Percentiles rank a stretch among this genome's conserved stretches.
Conservation (phyloP, 495 filamentous ascomycete genomes). For the Daldinia caldariorum region DNA sequence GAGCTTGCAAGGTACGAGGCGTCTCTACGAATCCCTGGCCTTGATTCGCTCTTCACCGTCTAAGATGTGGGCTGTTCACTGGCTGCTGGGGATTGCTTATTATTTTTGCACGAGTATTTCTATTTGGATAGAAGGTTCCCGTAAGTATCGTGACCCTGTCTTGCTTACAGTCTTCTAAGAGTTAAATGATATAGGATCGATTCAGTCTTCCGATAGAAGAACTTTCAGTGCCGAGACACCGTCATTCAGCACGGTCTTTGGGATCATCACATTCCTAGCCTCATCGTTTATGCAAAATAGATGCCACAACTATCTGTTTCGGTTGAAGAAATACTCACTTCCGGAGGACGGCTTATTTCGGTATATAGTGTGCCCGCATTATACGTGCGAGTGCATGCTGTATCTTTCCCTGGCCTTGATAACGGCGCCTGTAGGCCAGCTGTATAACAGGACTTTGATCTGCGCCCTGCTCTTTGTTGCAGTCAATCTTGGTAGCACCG, state of each 20-base stretch:
- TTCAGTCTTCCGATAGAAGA: constrained; percentile 40
- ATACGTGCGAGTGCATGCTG: constrained; percentile 84
- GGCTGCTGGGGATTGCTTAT: constrained; percentile 78
- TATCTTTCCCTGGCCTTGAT: constrained; percentile 81
- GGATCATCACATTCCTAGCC: constrained; percentile 72
- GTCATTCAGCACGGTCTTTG: constrained; percentile 67
- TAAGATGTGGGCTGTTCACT: constrained; percentile 86
- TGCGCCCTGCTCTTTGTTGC: constrained; percentile 75
- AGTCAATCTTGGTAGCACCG: constrained; percentile 84
- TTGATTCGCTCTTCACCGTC: constrained; percentile 71
- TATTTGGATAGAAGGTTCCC: constrained; percentile 86
- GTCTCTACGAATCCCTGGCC: constrained; percentile 74
- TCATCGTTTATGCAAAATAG: constrained; percentile 83
- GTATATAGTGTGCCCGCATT: constrained; percentile 84
- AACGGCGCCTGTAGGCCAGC: constrained; percentile 69
- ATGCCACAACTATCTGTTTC: constrained; percentile 81
- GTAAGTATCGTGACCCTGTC: constrained; percentile 56
- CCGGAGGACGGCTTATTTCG: constrained; percentile 74
- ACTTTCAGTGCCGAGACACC: constrained; percentile 54
- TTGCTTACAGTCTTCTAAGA: constrained; percentile 28
- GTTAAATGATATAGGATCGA: constrained; percentile 38
- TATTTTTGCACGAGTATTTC: constrained; percentile 77
- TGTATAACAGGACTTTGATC: constrained; percentile 78
- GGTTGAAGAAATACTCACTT: constrained; percentile 84
- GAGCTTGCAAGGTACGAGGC: constrained; percentile 74